phyloP scores from a whole-genome alignment of 2,329 filamentous ascomycete genomes.

The Dothidotthia symphoricarpi region DNA sequence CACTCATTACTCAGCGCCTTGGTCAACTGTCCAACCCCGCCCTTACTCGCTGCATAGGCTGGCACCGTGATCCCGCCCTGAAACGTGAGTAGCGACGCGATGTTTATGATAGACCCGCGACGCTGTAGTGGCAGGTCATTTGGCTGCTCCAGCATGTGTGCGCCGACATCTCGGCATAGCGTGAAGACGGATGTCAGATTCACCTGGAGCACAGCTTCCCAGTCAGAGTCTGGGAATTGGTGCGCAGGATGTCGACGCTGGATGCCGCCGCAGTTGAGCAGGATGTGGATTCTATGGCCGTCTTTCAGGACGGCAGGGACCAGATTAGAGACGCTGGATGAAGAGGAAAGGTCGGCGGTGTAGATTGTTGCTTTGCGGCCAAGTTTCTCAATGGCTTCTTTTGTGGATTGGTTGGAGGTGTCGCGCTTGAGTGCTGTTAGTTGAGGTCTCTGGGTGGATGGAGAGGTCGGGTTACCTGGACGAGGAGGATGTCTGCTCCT shows the following conservation, averaged over 20 bases:
- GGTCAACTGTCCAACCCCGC: slow-evolving; percentile 78
- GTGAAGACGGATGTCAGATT: slow-evolving; percentile 82
- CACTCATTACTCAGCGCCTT: slow-evolving; percentile 87
- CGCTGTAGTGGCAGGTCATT: slow-evolving; percentile 51
- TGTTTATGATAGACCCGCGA: slow-evolving; percentile 76
- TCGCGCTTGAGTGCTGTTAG: slow-evolving; percentile 49
- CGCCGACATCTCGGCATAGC: slow-evolving; percentile 71
- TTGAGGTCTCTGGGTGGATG: neutral
- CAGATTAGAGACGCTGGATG: slow-evolving; percentile 60
- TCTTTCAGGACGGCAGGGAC: slow-evolving; percentile 61
- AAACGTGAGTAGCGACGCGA: slow-evolving; percentile 77
- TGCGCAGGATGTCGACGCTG: slow-evolving; percentile 75
- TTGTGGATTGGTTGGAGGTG: slow-evolving; percentile 57
- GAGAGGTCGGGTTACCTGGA: slow-evolving; percentile 42
- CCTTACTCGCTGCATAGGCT: slow-evolving; percentile 83
- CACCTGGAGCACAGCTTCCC: slow-evolving; percentile 79
- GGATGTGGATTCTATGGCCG: slow-evolving; percentile 66
- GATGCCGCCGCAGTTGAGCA: slow-evolving; percentile 85
- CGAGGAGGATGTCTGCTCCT: slow-evolving; percentile 52
- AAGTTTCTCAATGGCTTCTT: slow-evolving; percentile 61
- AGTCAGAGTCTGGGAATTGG: slow-evolving; percentile 73
- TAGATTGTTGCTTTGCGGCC: slow-evolving; percentile 68
- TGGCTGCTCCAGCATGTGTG: slow-evolving; percentile 67
- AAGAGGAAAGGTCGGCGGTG: slow-evolving; percentile 65
- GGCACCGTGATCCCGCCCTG: slow-evolving; percentile 87